phyloP scores from a whole-genome alignment of 306 rosid genomes.

The Rosa lucieae region DNA sequence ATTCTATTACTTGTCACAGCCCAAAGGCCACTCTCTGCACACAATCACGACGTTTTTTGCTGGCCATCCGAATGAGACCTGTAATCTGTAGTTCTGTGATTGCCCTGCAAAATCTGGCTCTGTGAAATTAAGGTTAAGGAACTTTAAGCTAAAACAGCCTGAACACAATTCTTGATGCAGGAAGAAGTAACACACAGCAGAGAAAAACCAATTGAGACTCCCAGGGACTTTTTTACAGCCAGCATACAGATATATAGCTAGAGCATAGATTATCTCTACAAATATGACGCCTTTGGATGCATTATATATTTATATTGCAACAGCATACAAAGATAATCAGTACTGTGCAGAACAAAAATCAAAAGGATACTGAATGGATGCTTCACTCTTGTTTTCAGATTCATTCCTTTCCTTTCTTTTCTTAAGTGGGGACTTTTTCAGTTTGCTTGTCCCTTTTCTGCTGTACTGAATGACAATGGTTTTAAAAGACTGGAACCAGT shows the following conservation, averaged over 20 bases:
- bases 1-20: constrained; percentile 34
- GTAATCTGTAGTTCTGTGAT: constrained; percentile 79
- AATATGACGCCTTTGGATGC: not conserved
- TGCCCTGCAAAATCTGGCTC: constrained; percentile 93
- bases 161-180: not conserved
- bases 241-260: not conserved
- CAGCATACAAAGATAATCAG: not conserved
- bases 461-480: constrained; percentile 43
- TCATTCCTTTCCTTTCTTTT: constrained; percentile 53
- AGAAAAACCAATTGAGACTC: not conserved
- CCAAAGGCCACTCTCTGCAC: constrained; percentile 93
- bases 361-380: constrained; percentile 89
- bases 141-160: not conserved
- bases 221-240: not conserved
- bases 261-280: not conserved
- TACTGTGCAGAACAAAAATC: constrained; percentile 17
- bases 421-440: constrained; percentile 65
- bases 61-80: constrained; percentile 85
- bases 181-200: not conserved
- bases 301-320: not conserved
- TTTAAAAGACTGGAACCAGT: constrained; percentile 89
- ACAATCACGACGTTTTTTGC: constrained; percentile 83
- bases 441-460: constrained; percentile 53
- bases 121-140: constrained; percentile 58
- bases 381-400: constrained; percentile 57